Conservation (phyloP, 1,284 basidiomycete genomes). For the Xanthoconium separans region DNA sequence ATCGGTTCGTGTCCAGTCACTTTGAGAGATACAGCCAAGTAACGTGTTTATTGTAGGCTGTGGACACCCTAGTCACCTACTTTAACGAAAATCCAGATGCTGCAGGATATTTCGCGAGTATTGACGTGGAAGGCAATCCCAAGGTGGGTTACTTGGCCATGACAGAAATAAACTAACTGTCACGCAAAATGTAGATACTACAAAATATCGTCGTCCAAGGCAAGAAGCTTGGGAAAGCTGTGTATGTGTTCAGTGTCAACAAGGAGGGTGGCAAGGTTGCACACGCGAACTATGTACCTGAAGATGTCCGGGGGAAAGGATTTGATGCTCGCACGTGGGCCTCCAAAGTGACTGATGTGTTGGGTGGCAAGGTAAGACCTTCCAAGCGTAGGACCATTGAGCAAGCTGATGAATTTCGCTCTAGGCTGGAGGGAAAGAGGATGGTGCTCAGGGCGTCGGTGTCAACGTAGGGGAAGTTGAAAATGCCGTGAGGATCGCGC, state of each 20-base stretch:
- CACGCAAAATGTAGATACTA: conserved; percentile 52
- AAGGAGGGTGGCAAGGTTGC: conserved; percentile 71
- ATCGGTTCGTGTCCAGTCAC: conserved; percentile 49
- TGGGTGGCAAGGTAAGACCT: conserved; percentile 81
- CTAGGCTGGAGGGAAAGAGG: conserved; percentile 91
- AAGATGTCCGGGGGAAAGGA: conserved; percentile 57
- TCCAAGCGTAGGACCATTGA: background rate
- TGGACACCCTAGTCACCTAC: conserved; percentile 68
- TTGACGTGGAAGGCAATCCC: conserved; percentile 78
- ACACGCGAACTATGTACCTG: conserved; percentile 86
- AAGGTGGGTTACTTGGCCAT: conserved; percentile 51
- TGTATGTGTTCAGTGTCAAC: conserved; percentile 89
- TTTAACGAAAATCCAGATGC: conserved; percentile 78
- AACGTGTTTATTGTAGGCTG: conserved; percentile 47
- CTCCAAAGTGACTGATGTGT: conserved; percentile 65
- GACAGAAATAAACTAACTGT: background rate
- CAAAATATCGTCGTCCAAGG: conserved; percentile 75
- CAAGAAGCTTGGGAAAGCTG: conserved; percentile 78
- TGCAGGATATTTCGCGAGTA: conserved; percentile 63
- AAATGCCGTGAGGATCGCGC: conserved; percentile 69
- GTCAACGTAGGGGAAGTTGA: conserved; percentile 60
- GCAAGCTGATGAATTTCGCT: conserved; percentile 14
- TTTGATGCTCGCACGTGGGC: conserved; percentile 87
- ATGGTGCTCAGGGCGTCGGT: conserved; percentile 86
- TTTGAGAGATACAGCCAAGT: background rate